Conservation (phyloP, 129 eudicot species). For the Pittosporum tobira region DNA sequence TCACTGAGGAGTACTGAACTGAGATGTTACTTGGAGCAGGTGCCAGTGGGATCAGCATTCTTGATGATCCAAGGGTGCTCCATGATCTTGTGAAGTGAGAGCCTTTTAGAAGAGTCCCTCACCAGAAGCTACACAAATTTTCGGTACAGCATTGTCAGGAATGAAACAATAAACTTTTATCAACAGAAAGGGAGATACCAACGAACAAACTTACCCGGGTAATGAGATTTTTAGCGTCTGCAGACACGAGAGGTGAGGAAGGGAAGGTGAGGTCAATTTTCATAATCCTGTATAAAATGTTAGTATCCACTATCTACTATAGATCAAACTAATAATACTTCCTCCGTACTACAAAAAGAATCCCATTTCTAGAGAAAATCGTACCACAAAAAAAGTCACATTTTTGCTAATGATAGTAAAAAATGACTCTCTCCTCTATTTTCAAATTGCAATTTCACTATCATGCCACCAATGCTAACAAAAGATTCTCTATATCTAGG, state of each 20-base stretch:
- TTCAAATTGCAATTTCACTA: too few relatives aligned
- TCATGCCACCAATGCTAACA: too few relatives aligned
- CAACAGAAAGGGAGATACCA: neutral
- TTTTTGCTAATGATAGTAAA: too few relatives aligned
- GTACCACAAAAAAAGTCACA: too few relatives aligned
- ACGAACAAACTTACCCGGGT: slow-evolving; percentile 42
- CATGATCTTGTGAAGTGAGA: slow-evolving; percentile 72
- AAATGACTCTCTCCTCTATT: too few relatives aligned
- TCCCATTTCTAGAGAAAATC: too few relatives aligned
- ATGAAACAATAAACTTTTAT: neutral
- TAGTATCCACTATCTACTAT: slow-evolving; percentile 1
- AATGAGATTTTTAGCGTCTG: slow-evolving; percentile 67
- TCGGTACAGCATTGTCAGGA: neutral
- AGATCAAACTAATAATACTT: too few relatives aligned
- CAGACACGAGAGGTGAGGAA: slow-evolving; percentile 49
- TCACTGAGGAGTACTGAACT: neutral
- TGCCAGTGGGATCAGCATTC: slow-evolving; percentile 59
- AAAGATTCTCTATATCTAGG: too few relatives aligned
- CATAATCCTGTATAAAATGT: slow-evolving; percentile 47
- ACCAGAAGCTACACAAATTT: slow-evolving; percentile 81
- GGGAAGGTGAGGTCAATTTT: slow-evolving; percentile 85
- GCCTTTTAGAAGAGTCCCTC: slow-evolving; percentile 81
- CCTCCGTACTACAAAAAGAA: too few relatives aligned
- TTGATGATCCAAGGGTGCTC: slow-evolving; percentile 82
- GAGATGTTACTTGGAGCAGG: slow-evolving; percentile 22